Conservation (phyloP, 2,329 filamentous ascomycete species). For the Xylariaceae sp. region DNA sequence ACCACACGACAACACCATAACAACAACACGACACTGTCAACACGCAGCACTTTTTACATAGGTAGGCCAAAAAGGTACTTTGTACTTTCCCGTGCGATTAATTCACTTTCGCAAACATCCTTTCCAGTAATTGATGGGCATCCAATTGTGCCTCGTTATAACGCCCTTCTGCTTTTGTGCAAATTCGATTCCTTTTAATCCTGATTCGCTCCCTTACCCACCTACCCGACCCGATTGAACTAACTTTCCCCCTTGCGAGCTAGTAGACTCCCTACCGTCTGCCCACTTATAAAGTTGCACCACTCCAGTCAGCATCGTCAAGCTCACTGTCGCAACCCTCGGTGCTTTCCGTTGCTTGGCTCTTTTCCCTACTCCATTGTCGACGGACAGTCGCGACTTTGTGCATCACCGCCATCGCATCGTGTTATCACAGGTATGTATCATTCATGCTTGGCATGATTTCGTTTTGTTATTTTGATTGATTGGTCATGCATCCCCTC, state of each 20-base stretch:
- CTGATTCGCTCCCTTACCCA: slow-evolving; percentile 22
- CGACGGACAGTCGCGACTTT: neutral
- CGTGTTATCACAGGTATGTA: slow-evolving; percentile 6
- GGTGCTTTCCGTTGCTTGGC: neutral
- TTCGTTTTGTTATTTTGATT: neutral
- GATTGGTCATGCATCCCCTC: neutral
- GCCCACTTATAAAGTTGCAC: slow-evolving; percentile 17
- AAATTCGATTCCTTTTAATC: slow-evolving; percentile 17
- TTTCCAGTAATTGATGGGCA: slow-evolving; percentile 21
- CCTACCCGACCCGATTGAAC: slow-evolving; percentile 22
- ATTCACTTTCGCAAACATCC: slow-evolving; percentile 16
- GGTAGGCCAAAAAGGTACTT: slow-evolving; percentile 19
- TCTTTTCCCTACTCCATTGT: neutral
- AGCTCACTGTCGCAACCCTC: slow-evolving; percentile 18
- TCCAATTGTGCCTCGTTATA: slow-evolving; percentile 1
- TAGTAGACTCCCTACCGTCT: slow-evolving; percentile 1
- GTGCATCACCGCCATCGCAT: neutral
- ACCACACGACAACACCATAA: slow-evolving; percentile 8
- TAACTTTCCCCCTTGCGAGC: slow-evolving; percentile 16
- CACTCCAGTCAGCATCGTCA: slow-evolving; percentile 26
- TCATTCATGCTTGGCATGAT: neutral
- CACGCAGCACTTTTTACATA: slow-evolving; percentile 16
- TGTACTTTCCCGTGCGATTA: slow-evolving; percentile 23
- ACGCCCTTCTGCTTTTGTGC: slow-evolving; percentile 15
- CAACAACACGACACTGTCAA: slow-evolving; percentile 19